A percentile compares a stretch with the other conserved stretches of the same genome.
Conservation (phyloP, 2,329 filamentous ascomycete species). For the Penicillium sp. region DNA sequence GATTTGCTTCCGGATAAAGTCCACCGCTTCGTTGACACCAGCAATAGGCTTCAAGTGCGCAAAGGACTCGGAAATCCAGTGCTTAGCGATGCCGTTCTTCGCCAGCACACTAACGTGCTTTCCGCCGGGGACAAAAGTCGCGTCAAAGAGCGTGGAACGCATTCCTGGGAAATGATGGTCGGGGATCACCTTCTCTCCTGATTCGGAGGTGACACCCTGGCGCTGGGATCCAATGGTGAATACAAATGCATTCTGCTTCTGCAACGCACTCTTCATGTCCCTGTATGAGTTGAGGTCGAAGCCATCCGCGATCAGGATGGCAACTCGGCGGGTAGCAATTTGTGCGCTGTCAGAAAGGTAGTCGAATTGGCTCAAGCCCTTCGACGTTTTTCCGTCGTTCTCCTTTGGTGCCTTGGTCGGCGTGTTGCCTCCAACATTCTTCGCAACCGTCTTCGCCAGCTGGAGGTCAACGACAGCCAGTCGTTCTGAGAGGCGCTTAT, state of each 20-base stretch:
- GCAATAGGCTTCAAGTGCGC: constrained; percentile 72
- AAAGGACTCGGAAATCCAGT: constrained; percentile 72
- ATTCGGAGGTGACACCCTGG: constrained; percentile 55
- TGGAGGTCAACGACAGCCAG: constrained; percentile 62
- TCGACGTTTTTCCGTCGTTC: constrained; percentile 61
- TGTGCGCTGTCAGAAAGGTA: no score
- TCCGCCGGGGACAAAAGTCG: constrained; percentile 67
- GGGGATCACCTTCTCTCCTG: constrained; percentile 53
- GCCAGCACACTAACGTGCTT: constrained; percentile 52
- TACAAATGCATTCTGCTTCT: constrained; percentile 59
- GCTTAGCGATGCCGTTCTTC: constrained; percentile 62
- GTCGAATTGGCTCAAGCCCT: constrained; percentile 56
- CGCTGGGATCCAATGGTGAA: constrained; percentile 65
- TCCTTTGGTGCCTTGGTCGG: constrained; percentile 44
- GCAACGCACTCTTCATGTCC: constrained; percentile 53
- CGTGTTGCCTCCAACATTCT: constrained; percentile 61
- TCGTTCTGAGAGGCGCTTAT: constrained; percentile 59
- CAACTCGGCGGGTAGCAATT: constrained; percentile 64
- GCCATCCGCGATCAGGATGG: constrained; percentile 68
- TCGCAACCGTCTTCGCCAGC: constrained; percentile 60
- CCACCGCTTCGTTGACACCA: constrained; percentile 49
- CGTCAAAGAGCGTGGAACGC: constrained; percentile 70
- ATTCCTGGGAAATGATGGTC: constrained; percentile 73
- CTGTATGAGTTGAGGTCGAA: constrained; percentile 58
- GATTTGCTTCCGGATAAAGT: constrained; percentile 26